phyloP scores from a whole-genome alignment of 2,329 filamentous ascomycete genomes.

The Fusarium chuoi region DNA sequence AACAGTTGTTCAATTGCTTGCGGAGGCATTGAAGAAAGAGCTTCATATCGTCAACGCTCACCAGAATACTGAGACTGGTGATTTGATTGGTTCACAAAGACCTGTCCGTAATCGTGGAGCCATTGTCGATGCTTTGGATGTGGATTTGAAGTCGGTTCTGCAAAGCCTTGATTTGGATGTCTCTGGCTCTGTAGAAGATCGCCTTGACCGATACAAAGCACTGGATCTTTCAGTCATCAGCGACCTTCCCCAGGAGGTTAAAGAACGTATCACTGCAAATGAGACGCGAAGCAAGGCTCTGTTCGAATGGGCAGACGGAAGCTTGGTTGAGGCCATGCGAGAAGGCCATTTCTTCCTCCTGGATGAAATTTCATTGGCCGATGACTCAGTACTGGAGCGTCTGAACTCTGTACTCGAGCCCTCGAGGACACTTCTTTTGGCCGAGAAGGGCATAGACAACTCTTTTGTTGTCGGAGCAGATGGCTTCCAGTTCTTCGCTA shows the following conservation, averaged over 20 bases:
- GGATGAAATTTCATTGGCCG: slow-evolving; percentile 96
- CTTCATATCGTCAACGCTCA: slow-evolving; percentile 96
- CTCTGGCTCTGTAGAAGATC: slow-evolving; percentile 60
- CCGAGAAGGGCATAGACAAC: slow-evolving; percentile 90
- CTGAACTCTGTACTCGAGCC: slow-evolving; percentile 97
- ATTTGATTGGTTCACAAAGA: slow-evolving; percentile 94
- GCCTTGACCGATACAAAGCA: slow-evolving; percentile 67
- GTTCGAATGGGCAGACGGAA: slow-evolving; percentile 97
- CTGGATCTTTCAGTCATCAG: slow-evolving; percentile 59
- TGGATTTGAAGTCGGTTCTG: slow-evolving; percentile 66
- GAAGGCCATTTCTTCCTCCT: slow-evolving; percentile 90
- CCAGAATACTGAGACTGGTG: slow-evolving; percentile 97
- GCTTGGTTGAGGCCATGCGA: slow-evolving; percentile 93
- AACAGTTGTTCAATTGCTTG: slow-evolving; percentile 91
- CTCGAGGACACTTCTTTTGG: slow-evolving; percentile 84
- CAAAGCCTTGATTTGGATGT: slow-evolving; percentile 52
- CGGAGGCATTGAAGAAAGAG: slow-evolving; percentile 79
- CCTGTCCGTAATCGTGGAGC: slow-evolving; percentile 86
- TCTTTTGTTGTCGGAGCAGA: slow-evolving; percentile 79
- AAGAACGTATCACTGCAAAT: slow-evolving; percentile 58
- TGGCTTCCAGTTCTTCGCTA: slow-evolving; percentile 95
- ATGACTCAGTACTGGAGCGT: slow-evolving; percentile 95
- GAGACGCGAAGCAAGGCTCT: slow-evolving; percentile 79
- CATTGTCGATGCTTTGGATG: slow-evolving; percentile 72
- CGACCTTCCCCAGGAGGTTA: slow-evolving; percentile 60